phyloP scores from a whole-genome alignment of 2,329 filamentous ascomycete genomes.

The Xylariaceae sp. region DNA sequence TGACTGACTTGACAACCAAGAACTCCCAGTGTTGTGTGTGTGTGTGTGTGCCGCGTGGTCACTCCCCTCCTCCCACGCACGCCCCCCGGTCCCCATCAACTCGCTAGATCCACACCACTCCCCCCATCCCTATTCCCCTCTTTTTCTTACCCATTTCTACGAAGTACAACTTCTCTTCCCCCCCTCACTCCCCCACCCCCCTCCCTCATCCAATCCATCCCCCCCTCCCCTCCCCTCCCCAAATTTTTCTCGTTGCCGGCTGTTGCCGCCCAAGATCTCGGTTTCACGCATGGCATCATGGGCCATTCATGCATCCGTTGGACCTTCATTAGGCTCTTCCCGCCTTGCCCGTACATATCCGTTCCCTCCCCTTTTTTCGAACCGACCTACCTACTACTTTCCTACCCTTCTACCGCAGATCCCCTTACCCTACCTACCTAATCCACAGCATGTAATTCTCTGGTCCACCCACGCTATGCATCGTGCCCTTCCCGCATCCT shows the following conservation, averaged over 20 bases:
- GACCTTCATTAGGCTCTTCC: constrained; percentile 30
- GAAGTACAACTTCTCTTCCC: no score
- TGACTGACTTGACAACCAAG: no score
- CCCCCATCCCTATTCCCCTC: no score
- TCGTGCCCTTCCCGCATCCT: constrained; percentile 24
- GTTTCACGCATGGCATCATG: constrained; percentile 24
- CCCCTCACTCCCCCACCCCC: no score
- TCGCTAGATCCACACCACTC: no score
- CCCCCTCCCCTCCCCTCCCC: not conserved
- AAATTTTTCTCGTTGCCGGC: constrained; percentile 16
- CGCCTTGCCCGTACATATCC: constrained; percentile 30
- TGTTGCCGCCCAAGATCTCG: constrained; percentile 23
- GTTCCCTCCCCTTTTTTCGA: constrained; percentile 16
- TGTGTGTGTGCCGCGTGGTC: constrained; percentile 5
- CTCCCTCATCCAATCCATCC: no score
- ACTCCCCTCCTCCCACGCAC: not conserved
- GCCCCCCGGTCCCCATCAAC: no score
- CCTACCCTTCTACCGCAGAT: constrained; percentile 25
- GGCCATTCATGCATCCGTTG: constrained; percentile 28
- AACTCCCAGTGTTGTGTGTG: no score
- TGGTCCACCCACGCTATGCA: constrained; percentile 22
- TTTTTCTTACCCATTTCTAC: no score
- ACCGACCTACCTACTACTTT: no score
- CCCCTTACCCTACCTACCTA: constrained; percentile 3
- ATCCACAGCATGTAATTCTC: constrained; percentile 25